Evolutionary conservation across 1,139 yeast genomes (phyloP).

Genomic region (Scheffersomyces insectosa): DNA sequence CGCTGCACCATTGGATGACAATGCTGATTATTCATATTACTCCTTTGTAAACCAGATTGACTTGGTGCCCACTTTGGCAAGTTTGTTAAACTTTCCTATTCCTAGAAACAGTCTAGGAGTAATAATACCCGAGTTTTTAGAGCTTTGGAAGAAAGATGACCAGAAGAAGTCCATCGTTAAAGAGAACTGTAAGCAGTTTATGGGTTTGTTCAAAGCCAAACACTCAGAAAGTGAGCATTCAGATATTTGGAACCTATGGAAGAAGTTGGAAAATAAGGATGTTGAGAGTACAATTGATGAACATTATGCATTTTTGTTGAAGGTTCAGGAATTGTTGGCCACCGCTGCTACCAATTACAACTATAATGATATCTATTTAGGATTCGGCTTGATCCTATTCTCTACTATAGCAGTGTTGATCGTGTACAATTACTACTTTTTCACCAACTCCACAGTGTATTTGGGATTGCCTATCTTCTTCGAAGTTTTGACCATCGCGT

Average conservation of each 20-base stretch:
- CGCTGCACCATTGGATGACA: slow-evolving; percentile 37
- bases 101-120: slow-evolving; percentile 88
- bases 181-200: slow-evolving; percentile 67
- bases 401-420: slow-evolving; percentile 25
- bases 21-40: slow-evolving; percentile 53
- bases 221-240: slow-evolving; percentile 11
- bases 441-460: slow-evolving; percentile 9
- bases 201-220: slow-evolving; percentile 31
- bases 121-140: slow-evolving; percentile 56
- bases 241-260: slow-evolving; percentile 14
- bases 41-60: slow-evolving; percentile 73
- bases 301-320: slow-evolving; percentile 41
- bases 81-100: slow-evolving; percentile 73
- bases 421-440: slow-evolving; percentile 16
- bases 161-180: slow-evolving; percentile 43
- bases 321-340: slow-evolving; percentile 58
- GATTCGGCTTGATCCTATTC: slow-evolving; percentile 32
- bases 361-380: slow-evolving; percentile 48
- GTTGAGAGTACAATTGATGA: slow-evolving; percentile 15
- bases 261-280: slow-evolving; percentile 1
- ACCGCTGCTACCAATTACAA: slow-evolving; percentile 76
- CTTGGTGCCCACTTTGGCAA: slow-evolving; percentile 80
- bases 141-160: slow-evolving; percentile 45
- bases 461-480: slow-evolving; percentile 21
- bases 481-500: slow-evolving; percentile 38